Percentiles rank a stretch among this genome's conserved stretches.
Conservation (phyloP, 2,329 filamentous ascomycete genomes). For the Aurifilum marmelostoma region DNA sequence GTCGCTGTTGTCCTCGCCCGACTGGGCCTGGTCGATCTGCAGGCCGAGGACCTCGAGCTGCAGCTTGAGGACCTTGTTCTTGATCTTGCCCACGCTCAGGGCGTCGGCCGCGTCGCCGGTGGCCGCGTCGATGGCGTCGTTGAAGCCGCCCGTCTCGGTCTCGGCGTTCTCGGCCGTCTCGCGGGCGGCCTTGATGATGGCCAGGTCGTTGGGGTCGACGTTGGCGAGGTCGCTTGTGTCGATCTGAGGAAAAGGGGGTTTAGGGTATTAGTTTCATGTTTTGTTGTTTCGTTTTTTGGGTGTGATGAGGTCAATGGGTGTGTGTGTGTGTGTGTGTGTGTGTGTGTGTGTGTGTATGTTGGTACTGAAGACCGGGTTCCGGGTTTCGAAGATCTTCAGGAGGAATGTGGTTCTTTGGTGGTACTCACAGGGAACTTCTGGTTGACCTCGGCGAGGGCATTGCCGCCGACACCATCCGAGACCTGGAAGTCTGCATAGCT, state of each 20-base stretch:
- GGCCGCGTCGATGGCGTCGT: slow-evolving; percentile 54
- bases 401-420: too few relatives aligned
- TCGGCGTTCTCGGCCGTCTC: slow-evolving; percentile 58
- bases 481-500: slow-evolving; percentile 50
- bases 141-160: slow-evolving; percentile 53
- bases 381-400: too few relatives aligned
- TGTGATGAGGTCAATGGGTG: too few relatives aligned
- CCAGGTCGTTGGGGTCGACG: slow-evolving; percentile 51
- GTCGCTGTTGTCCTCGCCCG: slow-evolving; percentile 44
- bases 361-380: background rate
- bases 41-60: slow-evolving; percentile 55
- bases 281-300: background rate
- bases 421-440: slow-evolving; percentile 55
- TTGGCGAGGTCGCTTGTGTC: slow-evolving; percentile 48
- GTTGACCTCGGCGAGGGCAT: slow-evolving; percentile 57
- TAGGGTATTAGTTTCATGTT: slow-evolving; percentile 7
- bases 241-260: slow-evolving; percentile 39
- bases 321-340: too few relatives aligned
- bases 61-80: slow-evolving; percentile 54
- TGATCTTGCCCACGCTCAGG: slow-evolving; percentile 41
- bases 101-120: slow-evolving; percentile 46
- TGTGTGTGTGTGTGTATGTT: background rate
- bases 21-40: slow-evolving; percentile 55
- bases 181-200: slow-evolving; percentile 54
- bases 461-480: slow-evolving; percentile 54